Evolutionary conservation across 1,139 yeast species (phyloP).

Genomic region (Yamadazyma dushanensis): DNA sequence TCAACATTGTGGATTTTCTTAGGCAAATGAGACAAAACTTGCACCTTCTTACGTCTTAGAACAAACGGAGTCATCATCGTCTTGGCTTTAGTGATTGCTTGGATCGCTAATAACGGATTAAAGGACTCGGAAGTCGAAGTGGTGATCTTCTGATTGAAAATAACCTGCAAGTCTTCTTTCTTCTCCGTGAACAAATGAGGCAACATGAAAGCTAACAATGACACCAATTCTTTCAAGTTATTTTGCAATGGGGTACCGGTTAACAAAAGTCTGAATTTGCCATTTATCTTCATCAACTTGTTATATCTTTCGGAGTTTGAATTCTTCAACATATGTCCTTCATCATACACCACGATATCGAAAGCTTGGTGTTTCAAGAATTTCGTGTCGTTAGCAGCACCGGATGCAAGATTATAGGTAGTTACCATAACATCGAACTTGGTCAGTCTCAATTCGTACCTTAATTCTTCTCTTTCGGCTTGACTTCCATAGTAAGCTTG

Average conservation of each 20-base stretch:
- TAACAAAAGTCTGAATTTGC: constrained; percentile 75
- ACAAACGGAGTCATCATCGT: constrained; percentile 99
- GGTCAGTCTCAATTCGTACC: constrained; percentile 62
- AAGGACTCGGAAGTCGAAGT: constrained; percentile 53
- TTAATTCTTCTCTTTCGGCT: constrained; percentile 77
- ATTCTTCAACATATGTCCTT: constrained; percentile 95
- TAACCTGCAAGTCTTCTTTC: constrained; percentile 76
- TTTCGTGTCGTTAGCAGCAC: constrained; percentile 76
- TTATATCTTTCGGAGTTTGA: constrained; percentile 83
- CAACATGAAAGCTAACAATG: constrained; percentile 84
- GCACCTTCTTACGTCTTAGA: constrained; percentile 85
- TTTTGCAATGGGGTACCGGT: constrained; percentile 98
- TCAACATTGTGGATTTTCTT: constrained; percentile 64
- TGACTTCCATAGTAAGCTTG: constrained; percentile 94
- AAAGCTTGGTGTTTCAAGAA: constrained; percentile 74
- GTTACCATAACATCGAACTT: constrained; percentile 91
- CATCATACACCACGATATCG: constrained; percentile 91
- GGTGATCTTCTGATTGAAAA: constrained; percentile 81
- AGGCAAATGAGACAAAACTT: constrained; percentile 87
- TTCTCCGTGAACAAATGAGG: constrained; percentile 81
- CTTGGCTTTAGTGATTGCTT: constrained; percentile 89
- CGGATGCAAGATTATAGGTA: constrained; percentile 89
- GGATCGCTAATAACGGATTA: constrained; percentile 83
- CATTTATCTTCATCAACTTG: constrained; percentile 80
- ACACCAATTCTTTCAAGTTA: constrained; percentile 84